A percentile compares a stretch with the other conserved stretches of the same genome.
phyloP scores from a whole-genome alignment of 495 filamentous ascomycete genomes.

The Bacidia rubella region DNA sequence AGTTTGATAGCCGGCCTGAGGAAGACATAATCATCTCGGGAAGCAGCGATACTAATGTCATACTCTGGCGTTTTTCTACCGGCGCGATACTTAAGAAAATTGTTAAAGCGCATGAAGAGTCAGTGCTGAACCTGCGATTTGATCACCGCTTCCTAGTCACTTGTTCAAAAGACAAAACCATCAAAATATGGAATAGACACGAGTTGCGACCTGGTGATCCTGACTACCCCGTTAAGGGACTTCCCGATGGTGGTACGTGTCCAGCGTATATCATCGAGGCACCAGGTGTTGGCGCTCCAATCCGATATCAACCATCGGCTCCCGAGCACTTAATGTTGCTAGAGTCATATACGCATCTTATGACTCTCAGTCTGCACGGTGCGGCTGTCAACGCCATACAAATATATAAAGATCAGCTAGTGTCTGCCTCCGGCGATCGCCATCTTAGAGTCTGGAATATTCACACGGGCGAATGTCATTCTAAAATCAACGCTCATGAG shows the following conservation, averaged over 20 bases:
- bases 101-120: conserved; percentile 65
- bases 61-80: conserved; percentile 88
- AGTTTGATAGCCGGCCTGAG: conserved; percentile 84
- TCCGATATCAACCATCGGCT: conserved; percentile 11
- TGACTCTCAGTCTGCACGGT: conserved; percentile 63
- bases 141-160: conserved; percentile 84
- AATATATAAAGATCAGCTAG: conserved; percentile 71
- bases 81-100: conserved; percentile 66
- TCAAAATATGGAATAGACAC: conserved; percentile 85
- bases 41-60: conserved; percentile 79
- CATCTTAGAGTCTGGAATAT: conserved; percentile 90
- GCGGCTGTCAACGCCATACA: conserved; percentile 96
- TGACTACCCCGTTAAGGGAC: conserved; percentile 44
- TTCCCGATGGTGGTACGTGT: conserved; percentile 31
- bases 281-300: conserved; percentile 31
- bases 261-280: conserved; percentile 39
- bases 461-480: conserved; percentile 56
- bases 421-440: conserved; percentile 88
- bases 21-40: conserved; percentile 90
- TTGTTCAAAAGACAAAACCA: conserved; percentile 90
- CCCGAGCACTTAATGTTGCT: conserved; percentile 16
- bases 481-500: conserved; percentile 70
- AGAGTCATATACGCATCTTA: conserved; percentile 59
- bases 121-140: conserved; percentile 90
- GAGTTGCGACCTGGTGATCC: conserved; percentile 51